These are phyloP conservation scores for Microcyclospora pomicola DNA, from an alignment of 2,329 filamentous ascomycete species.

Conservation along the genomic window DNA sequence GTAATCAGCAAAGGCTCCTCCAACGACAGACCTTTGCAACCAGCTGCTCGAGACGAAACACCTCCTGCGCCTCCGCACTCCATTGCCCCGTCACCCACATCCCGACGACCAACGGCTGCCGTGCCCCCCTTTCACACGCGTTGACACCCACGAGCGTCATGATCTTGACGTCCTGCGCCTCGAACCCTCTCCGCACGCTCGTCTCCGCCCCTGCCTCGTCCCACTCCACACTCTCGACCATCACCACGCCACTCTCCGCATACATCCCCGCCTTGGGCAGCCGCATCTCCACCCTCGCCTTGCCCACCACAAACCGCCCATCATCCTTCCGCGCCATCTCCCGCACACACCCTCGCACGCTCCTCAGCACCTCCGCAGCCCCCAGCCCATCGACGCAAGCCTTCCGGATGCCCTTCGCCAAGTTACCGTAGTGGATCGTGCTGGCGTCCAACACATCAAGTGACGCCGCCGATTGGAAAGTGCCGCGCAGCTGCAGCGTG, in stretches of 20 bases:
- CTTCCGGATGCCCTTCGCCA: slow-evolving; percentile 48
- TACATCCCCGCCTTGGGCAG: slow-evolving; percentile 57
- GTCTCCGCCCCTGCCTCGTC: slow-evolving; percentile 7
- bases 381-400: slow-evolving; percentile 3
- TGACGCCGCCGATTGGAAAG: slow-evolving; percentile 45
- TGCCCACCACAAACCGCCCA: slow-evolving; percentile 10
- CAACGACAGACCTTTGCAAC: slow-evolving; percentile 44
- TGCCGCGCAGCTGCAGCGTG: slow-evolving; percentile 40
- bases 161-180: slow-evolving; percentile 40
- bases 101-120: slow-evolving; percentile 52
- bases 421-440: slow-evolving; percentile 60
- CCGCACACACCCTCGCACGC: slow-evolving; percentile 8
- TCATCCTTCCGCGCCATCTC: slow-evolving; percentile 17
- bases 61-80: slow-evolving; percentile 8
- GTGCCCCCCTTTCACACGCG: slow-evolving; percentile 49
- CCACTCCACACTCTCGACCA: slow-evolving; percentile 26
- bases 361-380: slow-evolving; percentile 12
- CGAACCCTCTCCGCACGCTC: slow-evolving; percentile 3
- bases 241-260: slow-evolving; percentile 42
- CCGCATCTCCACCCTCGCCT: slow-evolving; percentile 24
- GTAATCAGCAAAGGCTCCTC: not conserved
- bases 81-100: slow-evolving; percentile 28
- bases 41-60: slow-evolving; percentile 46
- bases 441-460: slow-evolving; percentile 50
- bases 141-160: slow-evolving; percentile 62